Evolutionary conservation across 1,284 basidiomycete species (phyloP), one percentile per base, ranked within the genome.

Genomic region (Cutaneotrichosporon cyanovorans): DNA sequence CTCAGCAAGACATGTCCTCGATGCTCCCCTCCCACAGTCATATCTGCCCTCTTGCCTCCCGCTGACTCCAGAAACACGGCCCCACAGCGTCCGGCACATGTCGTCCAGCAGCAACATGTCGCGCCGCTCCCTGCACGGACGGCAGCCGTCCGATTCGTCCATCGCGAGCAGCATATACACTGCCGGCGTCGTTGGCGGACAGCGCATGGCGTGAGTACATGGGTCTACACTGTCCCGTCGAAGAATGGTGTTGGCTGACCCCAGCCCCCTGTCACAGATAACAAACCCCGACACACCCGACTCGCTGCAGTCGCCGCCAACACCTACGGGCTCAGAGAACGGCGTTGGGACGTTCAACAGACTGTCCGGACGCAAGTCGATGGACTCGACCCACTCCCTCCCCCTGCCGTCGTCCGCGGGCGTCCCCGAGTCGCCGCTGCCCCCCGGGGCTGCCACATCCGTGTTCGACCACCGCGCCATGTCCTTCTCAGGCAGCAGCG

Each of bases 131-230:
- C 35, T 42, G 42, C 42, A 44, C 42, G 35, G 28, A 22, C 57
- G 69, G 10, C 65, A 66, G 56, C 56, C 60, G 10, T 69, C 66
- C 2, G 69, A 70, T 38, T 65, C 68, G 19, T 69, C 66, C 3
- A 55, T 72, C 2, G 42, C 62, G 0, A 68, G 67, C 44, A 68
- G 62, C 21, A 57, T 59, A 18, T 65, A 67, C 48, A 68, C 68
- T 4, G 40, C 51, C 23, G 40, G 42, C 9, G 40, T 46, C 16
- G 40, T 55, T 21, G 42, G 42, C 9, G 43, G 49, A 21, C 32
- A 39, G 22, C 32, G 47, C 18, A 46, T 51, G 42, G 50, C 40
- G 54, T 51, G 37, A 50, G 35, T 58, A 45, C 42, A 31, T 45
- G 37, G 8, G n/a, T 19, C 3, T 28, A 48, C 46, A 22, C n/a